Base-by-base conservation (phyloP, 2,329 filamentous ascomycete genomes). In the Xylariaceae sp. region DNA sequence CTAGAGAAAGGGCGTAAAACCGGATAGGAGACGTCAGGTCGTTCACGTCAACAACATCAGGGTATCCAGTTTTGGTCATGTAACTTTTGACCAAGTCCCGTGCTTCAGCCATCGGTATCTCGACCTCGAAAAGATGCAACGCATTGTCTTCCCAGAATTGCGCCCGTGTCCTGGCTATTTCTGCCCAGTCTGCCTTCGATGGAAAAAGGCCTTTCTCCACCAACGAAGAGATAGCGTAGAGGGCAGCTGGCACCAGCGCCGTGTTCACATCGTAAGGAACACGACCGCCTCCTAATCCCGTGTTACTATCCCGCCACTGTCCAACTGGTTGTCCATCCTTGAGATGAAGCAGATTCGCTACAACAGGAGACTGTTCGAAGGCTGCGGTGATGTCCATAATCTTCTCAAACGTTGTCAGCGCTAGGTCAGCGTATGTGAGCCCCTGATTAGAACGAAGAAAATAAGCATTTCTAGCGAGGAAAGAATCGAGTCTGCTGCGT, bases 251-350 rank as follows among this genome's bases (percentile, higher is more conserved):
- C 0, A 81, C 82, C 0, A 88, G 74, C 0, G 82, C 85, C 0
- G 82, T 82, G 65, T 88, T 88, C 23, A 88, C 84, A 61, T 87
- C 80, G 66, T 84, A 88, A 0, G 85, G 84, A n/a, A 86, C 82
- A 0, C 81, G 77, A 1, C 83, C 85, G 39, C 83, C 83, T 1
- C 82, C 85, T 11, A 88, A 69, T 11, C 86, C 84, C 53, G 80
- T 81, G 0, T 73, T 77, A 13, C 80, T 84, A 62, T 88, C 85
- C 52, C 85, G 77, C 85, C 85, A 88, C 67, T 88, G 73, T 0
- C 85, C 86, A 0, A 86, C 82, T 0, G 77, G 63, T 61, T 86
- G 71, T 5, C 73, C 77, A 0, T 79, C 67, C 59, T 83, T 83
- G 0, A 88, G 74, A 59, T 79, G 81, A 11, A 88, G 80, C 2